Evolutionary conservation across 73 alveolate genomes (phyloP).

Genomic region (Symbiodinium pilosum): DNA sequence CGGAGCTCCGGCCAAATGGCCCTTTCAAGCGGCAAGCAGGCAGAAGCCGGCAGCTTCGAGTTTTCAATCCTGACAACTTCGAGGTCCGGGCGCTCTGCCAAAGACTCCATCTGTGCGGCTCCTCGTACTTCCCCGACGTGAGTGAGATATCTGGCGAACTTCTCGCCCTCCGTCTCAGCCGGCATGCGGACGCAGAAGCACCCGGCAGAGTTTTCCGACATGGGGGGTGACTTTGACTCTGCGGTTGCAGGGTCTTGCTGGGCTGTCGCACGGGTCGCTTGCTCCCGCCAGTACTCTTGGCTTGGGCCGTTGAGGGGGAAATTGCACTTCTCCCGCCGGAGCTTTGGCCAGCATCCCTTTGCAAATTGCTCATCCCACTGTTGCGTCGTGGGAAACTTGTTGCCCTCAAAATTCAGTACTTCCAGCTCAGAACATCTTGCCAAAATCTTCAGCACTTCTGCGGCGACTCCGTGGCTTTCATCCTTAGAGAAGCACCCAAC

Average conservation of each 20-base stretch:
- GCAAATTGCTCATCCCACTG: background rate
- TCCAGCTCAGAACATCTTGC: background rate
- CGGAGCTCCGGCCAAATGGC: slow-evolving; percentile 1
- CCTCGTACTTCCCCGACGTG: background rate
- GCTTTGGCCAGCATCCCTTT: background rate
- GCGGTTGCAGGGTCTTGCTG: background rate
- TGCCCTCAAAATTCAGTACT: background rate
- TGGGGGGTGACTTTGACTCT: background rate
- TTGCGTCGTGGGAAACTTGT: background rate
- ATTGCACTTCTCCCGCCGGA: slow-evolving; percentile 9
- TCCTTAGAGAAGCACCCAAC: background rate
- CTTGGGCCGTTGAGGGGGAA: slow-evolving; percentile 3
- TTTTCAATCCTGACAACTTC: background rate
- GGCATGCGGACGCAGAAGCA: background rate
- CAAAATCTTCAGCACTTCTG: background rate
- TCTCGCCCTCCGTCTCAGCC: background rate
- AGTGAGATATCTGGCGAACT: background rate
- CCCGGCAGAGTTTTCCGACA: background rate
- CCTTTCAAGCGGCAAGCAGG: background rate
- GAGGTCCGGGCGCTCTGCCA: background rate
- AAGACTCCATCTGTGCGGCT: background rate
- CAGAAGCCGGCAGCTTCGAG: background rate
- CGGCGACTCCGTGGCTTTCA: background rate
- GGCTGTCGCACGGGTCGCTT: background rate
- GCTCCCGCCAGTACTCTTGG: background rate